Conservation (phyloP, 371 early-diverging fungal species). For the Furculomyces boomerangus region DNA sequence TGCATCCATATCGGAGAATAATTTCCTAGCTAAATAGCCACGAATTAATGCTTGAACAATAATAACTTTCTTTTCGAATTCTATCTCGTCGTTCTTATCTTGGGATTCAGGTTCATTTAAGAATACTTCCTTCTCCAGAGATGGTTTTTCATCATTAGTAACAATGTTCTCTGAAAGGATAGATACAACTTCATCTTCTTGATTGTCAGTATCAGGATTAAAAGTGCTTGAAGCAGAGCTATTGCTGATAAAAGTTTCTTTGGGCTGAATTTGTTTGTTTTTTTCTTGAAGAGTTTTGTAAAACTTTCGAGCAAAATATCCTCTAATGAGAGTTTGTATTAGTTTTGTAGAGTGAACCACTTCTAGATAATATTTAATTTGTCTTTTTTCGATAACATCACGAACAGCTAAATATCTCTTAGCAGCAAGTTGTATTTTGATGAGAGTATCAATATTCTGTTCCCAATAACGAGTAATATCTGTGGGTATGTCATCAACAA, state of each 20-base stretch:
- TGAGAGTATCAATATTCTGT: conserved; percentile 25
- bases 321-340: conserved; percentile 23
- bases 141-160: no score
- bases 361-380: conserved; percentile 20
- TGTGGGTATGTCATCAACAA: neutral
- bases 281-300: no score
- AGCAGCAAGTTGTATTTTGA: no score
- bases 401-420: no score
- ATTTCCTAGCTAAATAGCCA: conserved; percentile 33
- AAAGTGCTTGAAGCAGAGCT: no score
- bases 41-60: conserved; percentile 34
- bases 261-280: no score
- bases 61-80: conserved; percentile 20
- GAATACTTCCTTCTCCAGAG: neutral
- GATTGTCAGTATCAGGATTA: no score
- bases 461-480: conserved; percentile 15
- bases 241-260: no score
- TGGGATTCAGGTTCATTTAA: neutral
- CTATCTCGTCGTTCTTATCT: conserved; percentile 4
- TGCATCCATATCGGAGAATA: conserved; percentile 25
- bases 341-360: conserved; percentile 19
- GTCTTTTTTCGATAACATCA: conserved; percentile 17
- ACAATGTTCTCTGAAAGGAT: no score
- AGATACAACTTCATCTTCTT: no score
- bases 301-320: conserved; percentile 19